Evolutionary conservation across 2,329 filamentous ascomycete genomes (phyloP).

Genomic region (Penicillium olsonii): DNA sequence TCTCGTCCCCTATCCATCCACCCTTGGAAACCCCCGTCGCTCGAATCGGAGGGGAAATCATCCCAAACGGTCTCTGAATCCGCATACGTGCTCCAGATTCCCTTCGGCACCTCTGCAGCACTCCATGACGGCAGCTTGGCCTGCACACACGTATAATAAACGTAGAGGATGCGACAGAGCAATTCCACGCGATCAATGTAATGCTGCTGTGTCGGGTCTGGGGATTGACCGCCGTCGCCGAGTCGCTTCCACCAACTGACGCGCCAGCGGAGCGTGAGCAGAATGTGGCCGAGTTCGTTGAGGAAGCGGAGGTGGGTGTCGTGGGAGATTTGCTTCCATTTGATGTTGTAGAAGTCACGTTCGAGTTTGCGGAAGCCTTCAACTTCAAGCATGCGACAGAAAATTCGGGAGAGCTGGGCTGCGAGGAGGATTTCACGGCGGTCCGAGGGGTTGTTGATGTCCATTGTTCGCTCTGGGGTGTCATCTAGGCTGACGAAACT

Average conservation of each 20-base stretch:
- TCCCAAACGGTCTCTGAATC: constrained; percentile 46
- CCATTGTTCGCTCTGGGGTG: constrained; percentile 39
- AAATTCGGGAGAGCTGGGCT: constrained; percentile 47
- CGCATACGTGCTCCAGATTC: constrained; percentile 44
- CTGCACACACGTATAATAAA: constrained; percentile 48
- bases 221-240: constrained; percentile 39
- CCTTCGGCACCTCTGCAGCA: constrained; percentile 38
- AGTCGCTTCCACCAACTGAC: constrained; percentile 49
- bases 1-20: constrained; percentile 45
- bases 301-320: constrained; percentile 45
- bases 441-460: constrained; percentile 40
- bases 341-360: constrained; percentile 48
- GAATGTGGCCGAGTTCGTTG: constrained; percentile 42
- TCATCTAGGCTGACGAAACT: constrained; percentile 39
- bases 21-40: constrained; percentile 39
- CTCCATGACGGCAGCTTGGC: constrained; percentile 46
- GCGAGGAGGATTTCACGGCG: constrained; percentile 44
- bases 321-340: constrained; percentile 46
- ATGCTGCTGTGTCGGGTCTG: constrained; percentile 40
- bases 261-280: constrained; percentile 48
- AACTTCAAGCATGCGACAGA: constrained; percentile 50
- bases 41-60: constrained; percentile 44
- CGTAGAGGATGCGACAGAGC: constrained; percentile 48
- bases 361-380: constrained; percentile 49
- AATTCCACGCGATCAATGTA: constrained; percentile 44